Evolutionary conservation across 192 early-diverging fungal genomes (phyloP), one percentile per base, ranked within the genome.

Genomic region (Neocallimastix lanati): DNA sequence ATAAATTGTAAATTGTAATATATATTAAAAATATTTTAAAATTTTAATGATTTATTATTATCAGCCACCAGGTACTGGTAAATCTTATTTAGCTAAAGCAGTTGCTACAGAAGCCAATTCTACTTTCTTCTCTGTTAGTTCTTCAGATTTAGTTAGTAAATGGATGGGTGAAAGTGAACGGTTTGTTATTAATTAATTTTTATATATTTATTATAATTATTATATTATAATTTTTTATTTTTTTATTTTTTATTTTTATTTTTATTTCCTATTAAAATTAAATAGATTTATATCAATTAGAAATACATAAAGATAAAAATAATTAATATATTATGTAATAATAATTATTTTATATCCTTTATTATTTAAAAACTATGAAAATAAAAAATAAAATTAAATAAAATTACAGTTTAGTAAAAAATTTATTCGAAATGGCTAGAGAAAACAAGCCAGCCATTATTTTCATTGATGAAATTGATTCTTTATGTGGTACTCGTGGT

Each of bases 91-190:
- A 28, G 97, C 96, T 36, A 98, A 98, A 82, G 97, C 97, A 0
- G 95, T 99, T 29, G 97, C 97, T 4, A 99, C 97, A 1, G 97
- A 99, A 82, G 95, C 96, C 38, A 90, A 95, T 78, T 92, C 95
- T 6, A 96, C 96, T 25, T 99, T 99, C 82, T 97, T 98, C 79
- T 94, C 96, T 18, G 93, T 99, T 28, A 96, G 94, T 16, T 98
- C 96, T 7, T 97, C 96, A 7, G 97, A 99, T 85, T 87, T 99
- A 77, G 96, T 99, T n/a, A 93, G 92, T 83, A 99, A 98, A 87
- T 99, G 96, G 96, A 98, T 99, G 93, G 96, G 97, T 77, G 96
- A 99, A 85, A 92, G 92, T 88, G 97, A 99, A 84, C 86, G 94
- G 92, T 88, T 80, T 77, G 78, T 76, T n/a, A 67, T 11, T 0